These are phyloP conservation scores for Puccinia horiana DNA, from an alignment of 1,284 basidiomycete genomes.

Conservation along the genomic window DNA sequence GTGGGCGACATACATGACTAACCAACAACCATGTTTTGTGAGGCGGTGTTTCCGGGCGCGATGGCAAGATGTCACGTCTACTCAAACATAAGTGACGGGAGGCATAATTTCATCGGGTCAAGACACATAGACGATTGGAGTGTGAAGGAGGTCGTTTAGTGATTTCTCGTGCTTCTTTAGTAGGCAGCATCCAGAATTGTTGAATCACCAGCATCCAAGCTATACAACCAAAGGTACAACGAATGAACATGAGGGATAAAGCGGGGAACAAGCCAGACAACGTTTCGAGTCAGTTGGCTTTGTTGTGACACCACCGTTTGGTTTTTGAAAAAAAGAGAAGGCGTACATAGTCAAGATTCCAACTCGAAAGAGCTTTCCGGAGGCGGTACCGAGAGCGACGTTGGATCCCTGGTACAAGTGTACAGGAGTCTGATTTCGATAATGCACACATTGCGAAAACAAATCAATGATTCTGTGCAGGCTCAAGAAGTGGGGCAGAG, in stretches of 20 bases:
- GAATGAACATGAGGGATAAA: background rate
- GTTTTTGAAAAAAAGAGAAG: background rate
- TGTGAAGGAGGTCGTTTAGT: background rate
- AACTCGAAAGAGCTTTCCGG: constrained; percentile 98
- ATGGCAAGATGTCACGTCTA: no score
- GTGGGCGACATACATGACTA: no score
- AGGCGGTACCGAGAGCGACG: constrained; percentile 95
- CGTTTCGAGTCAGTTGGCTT: background rate
- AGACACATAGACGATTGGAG: background rate
- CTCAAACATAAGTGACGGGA: no score
- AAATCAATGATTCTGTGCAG: background rate
- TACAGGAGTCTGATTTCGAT: constrained; percentile 49
- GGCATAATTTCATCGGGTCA: no score
- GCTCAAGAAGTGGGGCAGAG: background rate
- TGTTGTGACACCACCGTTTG: background rate
- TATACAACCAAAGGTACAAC: background rate
- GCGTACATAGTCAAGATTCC: constrained; percentile 67
- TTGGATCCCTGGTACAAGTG: constrained; percentile 74
- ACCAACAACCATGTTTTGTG: no score
- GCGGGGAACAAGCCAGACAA: background rate
- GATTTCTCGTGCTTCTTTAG: background rate
- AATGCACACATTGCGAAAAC: constrained; percentile 61
- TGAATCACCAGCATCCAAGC: constrained; percentile 43
- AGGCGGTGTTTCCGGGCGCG: no score
- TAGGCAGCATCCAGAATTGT: constrained; percentile 44